These are phyloP conservation scores for Persicaria tinctoria DNA, from an alignment of 148 eudicot genomes.

Conservation along the genomic window DNA sequence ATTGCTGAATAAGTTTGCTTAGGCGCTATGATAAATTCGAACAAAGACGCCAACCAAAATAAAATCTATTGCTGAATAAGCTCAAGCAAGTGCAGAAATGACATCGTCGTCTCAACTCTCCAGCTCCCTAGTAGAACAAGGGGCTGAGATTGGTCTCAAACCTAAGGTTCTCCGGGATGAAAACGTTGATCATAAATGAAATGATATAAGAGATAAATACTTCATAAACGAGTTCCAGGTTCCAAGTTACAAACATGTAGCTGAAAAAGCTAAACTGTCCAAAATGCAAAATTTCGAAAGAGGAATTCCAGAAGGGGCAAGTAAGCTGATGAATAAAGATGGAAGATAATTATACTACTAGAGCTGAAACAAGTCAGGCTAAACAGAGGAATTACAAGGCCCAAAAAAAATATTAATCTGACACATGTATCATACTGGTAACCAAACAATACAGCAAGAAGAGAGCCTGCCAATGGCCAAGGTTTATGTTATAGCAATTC, in stretches of 20 bases:
- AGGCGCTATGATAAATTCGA: too few relatives aligned
- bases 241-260: too few relatives aligned
- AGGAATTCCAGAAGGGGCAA: not conserved
- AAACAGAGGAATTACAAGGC: not conserved
- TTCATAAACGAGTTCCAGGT: too few relatives aligned
- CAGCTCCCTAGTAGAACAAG: too few relatives aligned
- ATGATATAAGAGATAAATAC: not conserved
- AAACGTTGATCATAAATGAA: not conserved
- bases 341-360: not conserved
- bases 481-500: not conserved
- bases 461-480: not conserved
- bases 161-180: not conserved
- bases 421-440: not conserved
- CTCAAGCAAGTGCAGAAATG: too few relatives aligned
- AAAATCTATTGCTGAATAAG: too few relatives aligned
- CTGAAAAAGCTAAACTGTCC: too few relatives aligned
- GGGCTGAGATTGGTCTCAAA: not conserved
- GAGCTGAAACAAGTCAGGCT: not conserved
- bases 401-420: not conserved
- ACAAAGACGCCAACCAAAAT: too few relatives aligned
- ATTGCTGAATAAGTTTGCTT: too few relatives aligned
- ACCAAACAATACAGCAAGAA: slow-evolving; percentile 10
- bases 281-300: not conserved
- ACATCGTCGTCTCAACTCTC: too few relatives aligned
- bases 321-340: not conserved